Base-by-base conservation (phyloP, 257 asterid genomes). In the Eucommia ulmoides region DNA sequence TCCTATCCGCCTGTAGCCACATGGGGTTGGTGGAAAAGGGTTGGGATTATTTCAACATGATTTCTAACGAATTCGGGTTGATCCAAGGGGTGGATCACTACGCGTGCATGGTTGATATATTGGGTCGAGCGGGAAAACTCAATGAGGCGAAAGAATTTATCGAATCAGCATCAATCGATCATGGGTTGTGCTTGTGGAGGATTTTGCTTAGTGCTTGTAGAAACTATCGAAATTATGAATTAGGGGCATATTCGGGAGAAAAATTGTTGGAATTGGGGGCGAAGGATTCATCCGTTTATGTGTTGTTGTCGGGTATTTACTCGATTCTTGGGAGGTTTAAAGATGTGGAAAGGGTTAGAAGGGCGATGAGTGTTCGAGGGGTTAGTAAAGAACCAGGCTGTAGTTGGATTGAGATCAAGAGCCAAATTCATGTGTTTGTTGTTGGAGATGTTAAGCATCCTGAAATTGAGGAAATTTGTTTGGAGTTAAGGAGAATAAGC, bases 171-270 rank as follows among this genome's bases (percentile, higher is more conserved):
- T 49, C 54, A 17, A 53, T 76, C 9, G 91, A 83, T 54, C 93
- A 78, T n/a, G 83, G 87, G 6, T 71, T 75, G 35, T 74, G 69
- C 54, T 64, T 87, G 74, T 87, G 96, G 96, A 80, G 89, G 50
- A 83, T 87, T 55, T 67, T 87, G 55, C 45, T 87, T 29, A 76
- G 94, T 69, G 96, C 96, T 54, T 65, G 80, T 50, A 50, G 80
- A 52, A 87, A 83, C 65, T 74, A 78, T 41, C 70, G 85, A 2
- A 55, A 79, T 66, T 87, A 74, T 52, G 91, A 80, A 55, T 42
- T 87, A 69, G 96, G 96, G 19, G 94, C 87, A 58, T 80, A 80
- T 17, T 89, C 94, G 0, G 96, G 94, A 22, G 96, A 87, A 67
- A 81, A 77, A 67, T 45, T 87, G 65, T 59, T 87, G 67, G 94